Conservation (phyloP, 192 early-diverging fungal species). For the Linnemannia elongata region DNA sequence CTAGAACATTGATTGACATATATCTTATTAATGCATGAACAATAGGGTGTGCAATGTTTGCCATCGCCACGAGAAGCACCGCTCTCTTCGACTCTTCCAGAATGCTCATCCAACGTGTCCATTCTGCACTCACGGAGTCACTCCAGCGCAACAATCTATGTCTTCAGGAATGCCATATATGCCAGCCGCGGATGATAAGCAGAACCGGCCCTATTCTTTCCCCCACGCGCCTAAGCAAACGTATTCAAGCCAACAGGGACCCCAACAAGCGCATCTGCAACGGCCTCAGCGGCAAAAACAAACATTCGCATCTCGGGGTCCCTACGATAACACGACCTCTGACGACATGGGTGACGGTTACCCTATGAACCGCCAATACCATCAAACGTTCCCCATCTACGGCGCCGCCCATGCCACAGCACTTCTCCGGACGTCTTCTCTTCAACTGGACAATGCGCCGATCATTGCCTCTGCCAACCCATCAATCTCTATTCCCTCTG, state of each 20-base stretch:
- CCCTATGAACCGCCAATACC: slow-evolving; percentile 11
- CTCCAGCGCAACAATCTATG: neutral
- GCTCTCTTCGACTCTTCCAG: slow-evolving; percentile 25
- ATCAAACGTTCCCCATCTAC: slow-evolving; percentile 10
- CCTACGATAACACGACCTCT: neutral
- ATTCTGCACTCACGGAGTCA: slow-evolving; percentile 33
- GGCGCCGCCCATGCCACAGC: neutral
- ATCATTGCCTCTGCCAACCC: neutral
- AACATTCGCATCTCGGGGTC: neutral
- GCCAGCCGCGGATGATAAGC: neutral
- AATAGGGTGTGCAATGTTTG: slow-evolving; percentile 42
- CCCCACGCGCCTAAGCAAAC: slow-evolving; percentile 7
- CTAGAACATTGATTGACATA: neutral
- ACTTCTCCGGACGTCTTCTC: neutral
- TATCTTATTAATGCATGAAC: neutral
- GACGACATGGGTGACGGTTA: slow-evolving; percentile 13
- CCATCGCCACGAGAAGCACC: slow-evolving; percentile 43
- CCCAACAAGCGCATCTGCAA: slow-evolving; percentile 12
- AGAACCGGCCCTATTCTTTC: slow-evolving; percentile 8
- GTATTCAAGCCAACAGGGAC: neutral
- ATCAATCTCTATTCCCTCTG: neutral
- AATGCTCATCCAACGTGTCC: slow-evolving; percentile 26
- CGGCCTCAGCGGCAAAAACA: slow-evolving; percentile 6
- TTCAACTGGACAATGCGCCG: neutral
- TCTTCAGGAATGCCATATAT: neutral